Evolutionary conservation across 2,329 filamentous ascomycete species (phyloP).

Genomic region (Pseudocercospora vitis): DNA sequence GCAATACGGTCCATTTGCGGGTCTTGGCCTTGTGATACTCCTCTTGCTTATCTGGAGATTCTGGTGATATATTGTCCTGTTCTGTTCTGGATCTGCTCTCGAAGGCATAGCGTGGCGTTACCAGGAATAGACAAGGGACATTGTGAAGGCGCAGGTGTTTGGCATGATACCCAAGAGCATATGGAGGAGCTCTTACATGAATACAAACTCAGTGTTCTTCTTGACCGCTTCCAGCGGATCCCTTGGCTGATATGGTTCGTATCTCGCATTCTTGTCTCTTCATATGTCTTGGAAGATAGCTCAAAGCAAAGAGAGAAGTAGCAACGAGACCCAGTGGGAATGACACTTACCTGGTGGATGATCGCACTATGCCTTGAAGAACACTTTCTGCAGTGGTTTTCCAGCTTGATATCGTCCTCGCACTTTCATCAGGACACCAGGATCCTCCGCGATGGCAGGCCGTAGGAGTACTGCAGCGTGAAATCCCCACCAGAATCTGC

Average conservation of each 20-base stretch:
- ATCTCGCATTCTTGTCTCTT: background rate
- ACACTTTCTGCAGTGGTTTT: too few species aligned
- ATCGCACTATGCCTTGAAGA: background rate
- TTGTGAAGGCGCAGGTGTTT: conserved; percentile 20
- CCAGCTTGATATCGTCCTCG: too few species aligned
- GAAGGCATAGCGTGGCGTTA: conserved; percentile 31
- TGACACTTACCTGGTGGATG: background rate
- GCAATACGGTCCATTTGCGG: conserved; percentile 91
- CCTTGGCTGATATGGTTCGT: background rate
- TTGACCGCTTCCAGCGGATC: background rate
- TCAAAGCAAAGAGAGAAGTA: conserved; percentile 7
- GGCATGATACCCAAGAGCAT: conserved; percentile 31
- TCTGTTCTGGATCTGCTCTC: conserved; percentile 10
- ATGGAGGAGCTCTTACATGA: conserved; percentile 18
- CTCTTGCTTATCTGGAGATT: conserved; percentile 92
- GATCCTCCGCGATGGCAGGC: too few species aligned
- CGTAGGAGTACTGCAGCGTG: too few species aligned
- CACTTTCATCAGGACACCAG: too few species aligned
- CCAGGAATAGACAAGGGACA: conserved; percentile 19
- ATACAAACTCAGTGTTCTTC: conserved; percentile 8
- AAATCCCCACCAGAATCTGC: too few species aligned
- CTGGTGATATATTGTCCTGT: conserved; percentile 57
- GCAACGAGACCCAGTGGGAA: too few species aligned
- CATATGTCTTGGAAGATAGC: conserved; percentile 12
- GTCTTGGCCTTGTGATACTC: conserved; percentile 75